Evolutionary conservation across 176 grass and related monocot species (phyloP).

Genomic region (Triticum turgidum): DNA sequence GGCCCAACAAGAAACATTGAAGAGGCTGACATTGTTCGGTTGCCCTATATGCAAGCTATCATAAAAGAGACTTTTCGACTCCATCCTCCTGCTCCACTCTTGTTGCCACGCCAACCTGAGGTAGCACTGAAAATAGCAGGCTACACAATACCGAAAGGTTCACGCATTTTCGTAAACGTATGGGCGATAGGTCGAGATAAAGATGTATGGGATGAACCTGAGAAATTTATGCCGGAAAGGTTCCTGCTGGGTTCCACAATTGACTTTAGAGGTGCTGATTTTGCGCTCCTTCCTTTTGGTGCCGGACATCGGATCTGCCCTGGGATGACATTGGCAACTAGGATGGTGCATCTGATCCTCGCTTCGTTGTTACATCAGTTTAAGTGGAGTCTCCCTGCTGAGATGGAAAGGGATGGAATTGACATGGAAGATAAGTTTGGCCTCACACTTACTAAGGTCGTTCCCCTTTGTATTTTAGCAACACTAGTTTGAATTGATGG

Average conservation of each 20-base stretch:
- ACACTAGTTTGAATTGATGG: constrained; percentile 1
- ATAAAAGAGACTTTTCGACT: constrained; percentile 52
- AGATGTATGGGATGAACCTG: too few species aligned
- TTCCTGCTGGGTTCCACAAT: too few species aligned
- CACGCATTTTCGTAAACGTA: constrained; percentile 34
- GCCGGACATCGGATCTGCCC: too few species aligned
- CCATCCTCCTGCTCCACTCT: constrained; percentile 37
- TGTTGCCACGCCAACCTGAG: constrained; percentile 33
- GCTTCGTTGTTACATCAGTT: too few species aligned
- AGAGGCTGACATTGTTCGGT: constrained; percentile 18
- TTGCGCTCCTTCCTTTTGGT: too few species aligned
- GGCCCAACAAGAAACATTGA: constrained; percentile 27
- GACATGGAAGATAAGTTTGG: constrained; percentile 51
- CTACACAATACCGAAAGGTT: constrained; percentile 27
- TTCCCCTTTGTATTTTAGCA: constrained; percentile 32
- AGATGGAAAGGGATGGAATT: not conserved
- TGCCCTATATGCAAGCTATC: constrained; percentile 48
- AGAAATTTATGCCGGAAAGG: too few species aligned
- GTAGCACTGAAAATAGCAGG: not conserved
- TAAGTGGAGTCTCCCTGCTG: too few species aligned
- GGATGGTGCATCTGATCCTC: too few species aligned
- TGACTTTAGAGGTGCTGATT: too few species aligned
- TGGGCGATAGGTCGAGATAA: not conserved
- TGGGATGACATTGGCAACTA: too few species aligned
- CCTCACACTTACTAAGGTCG: not conserved